Percentiles rank a stretch among this genome's conserved stretches.
Conservation (phyloP, 2,329 filamentous ascomycete species). For the Arthrobotrys sinensis region DNA sequence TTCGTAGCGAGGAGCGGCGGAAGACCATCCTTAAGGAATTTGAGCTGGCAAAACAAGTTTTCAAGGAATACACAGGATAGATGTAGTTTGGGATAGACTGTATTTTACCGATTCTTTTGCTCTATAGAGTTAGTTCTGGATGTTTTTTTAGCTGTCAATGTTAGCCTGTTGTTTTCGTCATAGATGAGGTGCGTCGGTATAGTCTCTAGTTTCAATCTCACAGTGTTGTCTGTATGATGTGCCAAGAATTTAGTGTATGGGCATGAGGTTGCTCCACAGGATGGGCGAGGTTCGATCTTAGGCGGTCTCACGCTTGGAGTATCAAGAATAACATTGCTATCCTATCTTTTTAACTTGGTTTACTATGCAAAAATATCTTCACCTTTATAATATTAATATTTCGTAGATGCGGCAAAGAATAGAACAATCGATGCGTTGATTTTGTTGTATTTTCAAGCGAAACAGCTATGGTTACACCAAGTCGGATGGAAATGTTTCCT, state of each 20-base stretch:
- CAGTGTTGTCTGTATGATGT: not conserved
- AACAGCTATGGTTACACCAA: not conserved
- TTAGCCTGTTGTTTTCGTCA: not conserved
- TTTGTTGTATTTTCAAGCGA: slow-evolving; percentile 1
- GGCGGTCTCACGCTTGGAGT: not conserved
- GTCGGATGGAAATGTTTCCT: slow-evolving; percentile 6
- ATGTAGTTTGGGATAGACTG: not conserved
- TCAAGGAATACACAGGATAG: slow-evolving; percentile 33
- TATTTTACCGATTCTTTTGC: slow-evolving; percentile 8
- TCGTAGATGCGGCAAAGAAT: too few species aligned
- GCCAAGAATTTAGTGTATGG: not conserved
- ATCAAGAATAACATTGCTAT: too few species aligned
- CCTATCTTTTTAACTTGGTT: too few species aligned
- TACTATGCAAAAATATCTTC: too few species aligned
- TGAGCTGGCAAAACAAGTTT: slow-evolving; percentile 32
- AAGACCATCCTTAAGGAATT: slow-evolving; percentile 41
- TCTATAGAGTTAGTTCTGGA: not conserved
- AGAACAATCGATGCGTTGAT: not conserved
- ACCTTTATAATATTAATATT: too few species aligned
- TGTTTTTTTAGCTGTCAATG: not conserved
- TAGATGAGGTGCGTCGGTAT: not conserved
- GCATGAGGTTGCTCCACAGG: not conserved
- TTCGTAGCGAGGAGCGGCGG: slow-evolving; percentile 38
- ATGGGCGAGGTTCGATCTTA: not conserved
- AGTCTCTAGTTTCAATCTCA: not conserved